Percentiles rank a stretch among this genome's conserved stretches.
Evolutionary conservation across 129 eudicot species (phyloP).

Genomic region (Apium graveolens): DNA sequence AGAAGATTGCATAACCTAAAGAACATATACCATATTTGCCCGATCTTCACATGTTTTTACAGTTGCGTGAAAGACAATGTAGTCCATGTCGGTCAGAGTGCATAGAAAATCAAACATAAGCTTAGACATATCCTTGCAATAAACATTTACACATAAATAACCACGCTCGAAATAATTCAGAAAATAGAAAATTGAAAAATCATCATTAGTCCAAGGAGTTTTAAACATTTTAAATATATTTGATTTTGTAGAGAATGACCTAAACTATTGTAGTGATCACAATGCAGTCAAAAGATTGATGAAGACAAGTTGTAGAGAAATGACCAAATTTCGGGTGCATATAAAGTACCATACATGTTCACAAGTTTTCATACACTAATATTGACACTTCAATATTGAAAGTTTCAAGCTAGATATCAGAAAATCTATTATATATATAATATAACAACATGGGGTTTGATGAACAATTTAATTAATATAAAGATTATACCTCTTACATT

Average conservation of each 20-base stretch:
- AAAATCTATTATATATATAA: too few species aligned
- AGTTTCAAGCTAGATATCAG: too few species aligned
- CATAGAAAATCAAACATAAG: conserved; percentile 81
- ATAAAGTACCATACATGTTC: too few species aligned
- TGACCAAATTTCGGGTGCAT: neutral
- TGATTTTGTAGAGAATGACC: neutral
- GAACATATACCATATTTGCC: conserved; percentile 53
- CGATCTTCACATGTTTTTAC: conserved; percentile 41
- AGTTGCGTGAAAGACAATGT: conserved; percentile 75
- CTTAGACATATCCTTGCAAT: conserved; percentile 70
- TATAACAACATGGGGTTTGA: too few species aligned
- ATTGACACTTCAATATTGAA: too few species aligned
- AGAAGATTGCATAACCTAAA: neutral
- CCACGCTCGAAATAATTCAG: conserved; percentile 63
- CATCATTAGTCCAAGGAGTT: conserved; percentile 27
- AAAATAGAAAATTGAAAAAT: conserved; percentile 46
- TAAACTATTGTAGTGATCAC: neutral
- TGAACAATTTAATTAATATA: too few species aligned
- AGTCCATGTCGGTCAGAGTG: conserved; percentile 77
- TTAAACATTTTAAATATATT: too few species aligned
- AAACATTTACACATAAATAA: conserved; percentile 61
- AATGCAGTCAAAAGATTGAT: neutral
- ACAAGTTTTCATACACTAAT: too few species aligned
- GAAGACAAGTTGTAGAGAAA: too few species aligned
- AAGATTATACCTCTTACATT: too few species aligned